These are phyloP conservation scores for Macrocystidia cucumis DNA, from an alignment of 1,284 basidiomycete species.

Conservation along the genomic window DNA sequence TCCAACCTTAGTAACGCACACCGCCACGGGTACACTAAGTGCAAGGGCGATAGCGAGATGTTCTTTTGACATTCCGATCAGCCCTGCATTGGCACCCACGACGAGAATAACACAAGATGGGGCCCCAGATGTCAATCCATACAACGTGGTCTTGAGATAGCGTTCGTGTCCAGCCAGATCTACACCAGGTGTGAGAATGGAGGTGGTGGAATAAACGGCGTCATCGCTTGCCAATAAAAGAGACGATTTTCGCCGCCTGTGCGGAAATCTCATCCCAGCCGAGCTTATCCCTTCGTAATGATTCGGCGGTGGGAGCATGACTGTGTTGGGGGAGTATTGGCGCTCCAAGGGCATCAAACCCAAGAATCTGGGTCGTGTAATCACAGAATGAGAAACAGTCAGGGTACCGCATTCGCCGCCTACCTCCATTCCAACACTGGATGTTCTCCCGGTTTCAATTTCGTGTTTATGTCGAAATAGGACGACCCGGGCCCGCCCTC, in stretches of 20 bases:
- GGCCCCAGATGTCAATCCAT: constrained; percentile 89
- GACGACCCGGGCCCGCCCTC: constrained; percentile 88
- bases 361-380: constrained; percentile 60
- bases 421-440: constrained; percentile 94
- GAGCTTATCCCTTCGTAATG: constrained; percentile 75
- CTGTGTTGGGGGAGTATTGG: constrained; percentile 68
- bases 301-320: constrained; percentile 49
- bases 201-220: neutral
- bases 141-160: constrained; percentile 90
- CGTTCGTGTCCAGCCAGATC: constrained; percentile 89
- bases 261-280: constrained; percentile 96
- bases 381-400: no score
- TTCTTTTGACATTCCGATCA: constrained; percentile 98
- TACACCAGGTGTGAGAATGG: constrained; percentile 19
- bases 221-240: constrained; percentile 72
- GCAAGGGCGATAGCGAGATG: constrained; percentile 94
- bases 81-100: constrained; percentile 91
- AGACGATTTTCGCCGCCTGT: constrained; percentile 88
- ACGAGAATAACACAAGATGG: constrained; percentile 96
- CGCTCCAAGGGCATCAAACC: constrained; percentile 68
- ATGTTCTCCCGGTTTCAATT: constrained; percentile 91
- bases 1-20: constrained; percentile 96
- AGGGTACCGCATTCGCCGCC: neutral
- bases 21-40: constrained; percentile 87
- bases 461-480: constrained; percentile 98